Conservation (phyloP, 139 green algal species). For the Tetraselmis striata region DNA sequence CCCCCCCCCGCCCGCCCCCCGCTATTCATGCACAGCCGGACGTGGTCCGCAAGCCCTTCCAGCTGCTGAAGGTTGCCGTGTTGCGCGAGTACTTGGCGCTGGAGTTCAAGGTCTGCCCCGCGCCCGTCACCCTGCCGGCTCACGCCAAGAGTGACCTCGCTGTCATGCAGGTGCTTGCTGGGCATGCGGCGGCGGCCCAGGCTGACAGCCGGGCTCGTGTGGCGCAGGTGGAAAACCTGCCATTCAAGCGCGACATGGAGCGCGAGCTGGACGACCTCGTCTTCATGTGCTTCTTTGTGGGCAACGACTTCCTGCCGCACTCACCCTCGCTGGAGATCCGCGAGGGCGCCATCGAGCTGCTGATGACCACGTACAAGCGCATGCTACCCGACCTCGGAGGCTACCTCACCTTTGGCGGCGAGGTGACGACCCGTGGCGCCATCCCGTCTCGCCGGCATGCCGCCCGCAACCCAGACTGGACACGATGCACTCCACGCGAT, state of each 20-base stretch:
- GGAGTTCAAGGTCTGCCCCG: slow-evolving; percentile 53
- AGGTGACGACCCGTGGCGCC: too few species aligned
- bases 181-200: too few species aligned
- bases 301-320: slow-evolving; percentile 99
- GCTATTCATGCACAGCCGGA: not conserved
- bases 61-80: slow-evolving; percentile 66
- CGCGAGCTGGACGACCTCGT: slow-evolving; percentile 86
- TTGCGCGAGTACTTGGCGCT: slow-evolving; percentile 92
- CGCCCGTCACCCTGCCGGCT: too few species aligned
- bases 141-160: too few species aligned
- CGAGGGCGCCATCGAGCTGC: slow-evolving; percentile 90
- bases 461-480: too few species aligned
- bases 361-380: slow-evolving; percentile 78
- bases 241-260: slow-evolving; percentile 55
- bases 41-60: slow-evolving; percentile 75
- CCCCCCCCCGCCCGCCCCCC: too few species aligned
- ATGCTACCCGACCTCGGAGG: slow-evolving; percentile 77
- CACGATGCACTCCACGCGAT: too few species aligned
- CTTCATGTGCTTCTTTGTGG: slow-evolving; percentile 99
- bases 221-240: not conserved
- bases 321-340: slow-evolving; percentile 98
- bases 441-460: too few species aligned
- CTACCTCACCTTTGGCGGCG: slow-evolving; percentile 70
- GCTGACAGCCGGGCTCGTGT: too few species aligned
- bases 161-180: too few species aligned